phyloP scores from a whole-genome alignment of 371 early-diverging fungal species.

The Parasitella parasitica region DNA sequence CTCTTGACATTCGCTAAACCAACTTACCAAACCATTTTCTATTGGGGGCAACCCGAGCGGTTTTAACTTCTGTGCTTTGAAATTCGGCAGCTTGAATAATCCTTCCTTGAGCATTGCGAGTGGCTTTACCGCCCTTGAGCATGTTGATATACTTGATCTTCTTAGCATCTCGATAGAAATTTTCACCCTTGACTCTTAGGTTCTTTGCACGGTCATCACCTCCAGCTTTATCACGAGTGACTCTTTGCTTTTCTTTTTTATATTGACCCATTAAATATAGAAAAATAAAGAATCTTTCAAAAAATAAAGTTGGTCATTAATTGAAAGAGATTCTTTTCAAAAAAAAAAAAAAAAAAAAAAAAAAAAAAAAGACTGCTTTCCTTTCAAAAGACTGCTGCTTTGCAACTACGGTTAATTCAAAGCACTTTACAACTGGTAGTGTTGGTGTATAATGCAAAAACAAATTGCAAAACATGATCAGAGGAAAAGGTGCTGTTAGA shows the following conservation, averaged over 20 bases:
- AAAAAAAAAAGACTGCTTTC: background rate
- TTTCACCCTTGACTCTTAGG: constrained; percentile 86
- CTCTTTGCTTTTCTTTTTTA: constrained; percentile 69
- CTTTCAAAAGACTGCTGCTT: background rate
- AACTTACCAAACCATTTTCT: constrained; percentile 96
- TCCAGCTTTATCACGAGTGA: constrained; percentile 44
- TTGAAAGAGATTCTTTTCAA: background rate
- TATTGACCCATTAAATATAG: constrained; percentile 59
- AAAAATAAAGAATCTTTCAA: background rate
- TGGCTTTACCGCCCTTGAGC: constrained; percentile 90
- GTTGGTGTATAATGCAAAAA: too few species aligned
- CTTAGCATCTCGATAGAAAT: constrained; percentile 96
- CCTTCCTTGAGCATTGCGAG: constrained; percentile 86
- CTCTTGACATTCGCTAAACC: background rate
- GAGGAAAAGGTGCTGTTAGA: too few species aligned
- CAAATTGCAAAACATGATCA: too few species aligned
- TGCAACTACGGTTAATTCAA: background rate
- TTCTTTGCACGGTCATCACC: constrained; percentile 65
- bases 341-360: background rate
- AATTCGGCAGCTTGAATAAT: constrained; percentile 95
- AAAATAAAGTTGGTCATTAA: background rate
- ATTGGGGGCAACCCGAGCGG: constrained; percentile 91
- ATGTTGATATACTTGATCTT: constrained; percentile 90
- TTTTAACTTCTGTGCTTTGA: constrained; percentile 80
- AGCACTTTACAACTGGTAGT: too few species aligned